Conservation (phyloP, 164 flowering plant genomes). For the Nelumbo lutea region DNA sequence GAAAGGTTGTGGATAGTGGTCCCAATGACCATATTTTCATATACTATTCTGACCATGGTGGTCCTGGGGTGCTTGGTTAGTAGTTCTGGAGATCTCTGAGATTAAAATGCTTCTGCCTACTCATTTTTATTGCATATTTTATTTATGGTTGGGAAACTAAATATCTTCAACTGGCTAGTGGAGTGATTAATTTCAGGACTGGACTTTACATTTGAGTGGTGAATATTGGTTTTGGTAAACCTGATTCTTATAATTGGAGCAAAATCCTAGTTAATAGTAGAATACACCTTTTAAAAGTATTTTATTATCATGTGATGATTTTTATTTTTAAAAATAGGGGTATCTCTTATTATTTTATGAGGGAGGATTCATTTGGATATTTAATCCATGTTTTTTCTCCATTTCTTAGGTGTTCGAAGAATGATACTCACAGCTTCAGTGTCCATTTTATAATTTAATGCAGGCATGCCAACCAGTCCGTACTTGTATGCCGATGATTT, state of each 20-base stretch:
- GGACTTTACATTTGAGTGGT: background rate
- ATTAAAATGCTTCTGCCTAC: background rate
- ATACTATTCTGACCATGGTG: conserved; percentile 85
- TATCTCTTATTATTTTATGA: too few relatives aligned
- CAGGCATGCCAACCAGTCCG: conserved; percentile 61
- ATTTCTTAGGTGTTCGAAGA: background rate
- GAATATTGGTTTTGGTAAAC: too few relatives aligned
- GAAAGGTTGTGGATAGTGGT: conserved; percentile 80
- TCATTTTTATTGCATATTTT: background rate
- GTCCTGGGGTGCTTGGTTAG: conserved; percentile 91
- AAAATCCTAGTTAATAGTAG: too few relatives aligned
- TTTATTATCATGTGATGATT: too few relatives aligned
- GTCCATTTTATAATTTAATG: background rate
- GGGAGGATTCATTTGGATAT: too few relatives aligned
- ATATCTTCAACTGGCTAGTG: background rate
- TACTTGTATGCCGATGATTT: conserved; percentile 50
- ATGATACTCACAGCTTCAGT: conserved; percentile 3
- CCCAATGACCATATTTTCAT: conserved; percentile 77
- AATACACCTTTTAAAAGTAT: too few relatives aligned
- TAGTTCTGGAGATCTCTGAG: conserved; percentile 10
- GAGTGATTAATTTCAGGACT: background rate
- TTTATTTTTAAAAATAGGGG: too few relatives aligned
- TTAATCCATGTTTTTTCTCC: too few relatives aligned
- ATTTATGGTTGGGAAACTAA: background rate
- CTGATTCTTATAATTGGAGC: too few relatives aligned